A percentile compares a stretch with the other conserved stretches of the same genome.
Evolutionary conservation across 306 rosid genomes (phyloP).

Genomic region (Lablab purpureus): DNA sequence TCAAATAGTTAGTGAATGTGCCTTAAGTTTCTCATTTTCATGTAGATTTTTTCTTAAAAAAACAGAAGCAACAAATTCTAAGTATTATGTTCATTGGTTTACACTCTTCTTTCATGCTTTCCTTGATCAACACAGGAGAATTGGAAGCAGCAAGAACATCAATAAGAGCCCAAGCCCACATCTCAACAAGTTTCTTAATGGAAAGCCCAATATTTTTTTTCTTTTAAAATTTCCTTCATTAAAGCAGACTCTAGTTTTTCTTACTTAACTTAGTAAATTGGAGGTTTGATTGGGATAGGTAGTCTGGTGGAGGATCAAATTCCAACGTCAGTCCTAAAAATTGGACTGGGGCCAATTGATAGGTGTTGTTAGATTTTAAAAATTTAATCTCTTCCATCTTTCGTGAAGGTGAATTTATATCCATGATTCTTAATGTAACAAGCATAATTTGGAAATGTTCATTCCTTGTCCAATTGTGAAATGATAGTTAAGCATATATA

Average conservation of each 20-base stretch:
- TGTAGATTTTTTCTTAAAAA: background rate
- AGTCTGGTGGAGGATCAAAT: slow-evolving; percentile 1
- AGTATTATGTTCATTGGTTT: background rate
- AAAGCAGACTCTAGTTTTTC: slow-evolving; percentile 6
- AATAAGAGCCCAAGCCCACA: slow-evolving; percentile 29
- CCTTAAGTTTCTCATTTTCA: background rate
- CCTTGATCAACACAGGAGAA: slow-evolving; percentile 12
- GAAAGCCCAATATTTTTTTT: background rate
- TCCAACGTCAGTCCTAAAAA: background rate
- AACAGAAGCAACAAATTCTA: background rate
- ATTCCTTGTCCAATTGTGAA: too few relatives aligned
- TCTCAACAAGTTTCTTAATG: slow-evolving; percentile 19
- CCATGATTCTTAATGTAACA: background rate
- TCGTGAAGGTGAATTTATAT: background rate
- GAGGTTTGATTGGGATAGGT: background rate
- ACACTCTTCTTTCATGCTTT: slow-evolving; percentile 7
- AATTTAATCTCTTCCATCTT: background rate
- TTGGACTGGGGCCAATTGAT: background rate
- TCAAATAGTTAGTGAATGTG: background rate
- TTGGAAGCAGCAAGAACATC: slow-evolving; percentile 1
- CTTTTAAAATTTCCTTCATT: background rate
- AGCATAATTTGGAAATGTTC: background rate
- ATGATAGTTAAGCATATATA: too few relatives aligned
- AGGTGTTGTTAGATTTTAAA: slow-evolving; percentile 7
- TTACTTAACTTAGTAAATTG: background rate